Base-by-base conservation (phyloP, 208 protist genomes). In the Crithidia mellificae region DNA sequence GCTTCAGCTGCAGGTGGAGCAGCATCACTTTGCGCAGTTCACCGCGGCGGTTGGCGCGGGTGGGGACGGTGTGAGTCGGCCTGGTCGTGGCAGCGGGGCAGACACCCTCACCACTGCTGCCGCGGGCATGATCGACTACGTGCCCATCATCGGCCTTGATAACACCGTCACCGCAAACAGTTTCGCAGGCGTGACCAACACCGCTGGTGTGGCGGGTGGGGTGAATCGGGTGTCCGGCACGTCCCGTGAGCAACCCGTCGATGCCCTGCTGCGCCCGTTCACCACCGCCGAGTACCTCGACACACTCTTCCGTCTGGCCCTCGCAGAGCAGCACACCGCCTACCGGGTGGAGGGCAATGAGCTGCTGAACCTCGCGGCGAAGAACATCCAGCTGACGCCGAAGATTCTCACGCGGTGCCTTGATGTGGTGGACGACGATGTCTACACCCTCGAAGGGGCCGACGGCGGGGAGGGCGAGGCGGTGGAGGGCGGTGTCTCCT, bases 341-440 rank as follows among this genome's bases (percentile, higher is more conserved):
- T 78, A 90, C 22, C 84, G 87, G 22, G 88, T 93, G 4, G 88
- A 94, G 61, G 91, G 88, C 22, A 88, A 61, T 36, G 87, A 94
- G 71, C 63, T 96, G 58, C 58, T 94, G 34, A 76, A 78, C 29
- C 47, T 91, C 32, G 81, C 80, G 1, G 74, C 85, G 7, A 89
- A 91, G 57, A 94, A 94, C 71, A 80, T 87, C 54, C 59, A 72
- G 5, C 70, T 96, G 49, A 87, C 83, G n/a, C 77, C 68, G 11
- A 61, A 65, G 17, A 83, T 92, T 12, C 78, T 96, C 20, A 83
- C 69, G 7, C 74, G 76, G 6, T 90, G 83, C 72, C 69, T 96
- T 47, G 91, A 94, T 30, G 75, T 84, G 14, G 65, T 96, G 8
- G 87, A 96, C 49, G 85, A 91, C 43, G 84, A 93, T 57, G 52